Evolutionary conservation across 1,284 basidiomycete genomes (phyloP).

Genomic region (Trametes versicolor): DNA sequence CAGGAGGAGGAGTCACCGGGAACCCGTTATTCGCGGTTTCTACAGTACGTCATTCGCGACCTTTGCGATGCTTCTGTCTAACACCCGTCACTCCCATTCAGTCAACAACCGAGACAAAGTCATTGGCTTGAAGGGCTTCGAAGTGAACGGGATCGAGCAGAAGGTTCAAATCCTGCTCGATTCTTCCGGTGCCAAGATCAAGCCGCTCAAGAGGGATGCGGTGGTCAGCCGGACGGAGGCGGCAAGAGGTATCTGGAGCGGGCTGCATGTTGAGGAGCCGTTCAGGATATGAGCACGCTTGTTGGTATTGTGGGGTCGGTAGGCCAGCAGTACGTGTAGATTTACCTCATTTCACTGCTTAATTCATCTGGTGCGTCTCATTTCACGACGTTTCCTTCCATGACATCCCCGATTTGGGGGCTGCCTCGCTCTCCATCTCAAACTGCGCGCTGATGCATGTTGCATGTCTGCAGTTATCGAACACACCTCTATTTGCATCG

Average conservation of each 20-base stretch:
- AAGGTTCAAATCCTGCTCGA: slow-evolving; percentile 87
- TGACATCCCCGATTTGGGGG: too few relatives aligned
- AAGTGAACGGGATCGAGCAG: slow-evolving; percentile 75
- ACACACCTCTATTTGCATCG: too few relatives aligned
- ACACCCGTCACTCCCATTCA: slow-evolving; percentile 44
- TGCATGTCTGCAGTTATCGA: slow-evolving; percentile 19
- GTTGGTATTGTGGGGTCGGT: slow-evolving; percentile 7
- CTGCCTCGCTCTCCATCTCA: slow-evolving; percentile 8
- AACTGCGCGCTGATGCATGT: slow-evolving; percentile 23
- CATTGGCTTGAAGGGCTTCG: slow-evolving; percentile 74
- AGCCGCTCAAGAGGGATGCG: slow-evolving; percentile 72
- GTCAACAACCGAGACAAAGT: slow-evolving; percentile 87
- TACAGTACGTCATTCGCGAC: slow-evolving; percentile 60
- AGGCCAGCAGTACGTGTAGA: slow-evolving; percentile 31
- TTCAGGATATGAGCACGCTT: slow-evolving; percentile 52
- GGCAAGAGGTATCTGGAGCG: slow-evolving; percentile 87
- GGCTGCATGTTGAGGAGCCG: slow-evolving; percentile 71
- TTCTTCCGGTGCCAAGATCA: slow-evolving; percentile 86
- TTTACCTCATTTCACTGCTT: slow-evolving; percentile 28
- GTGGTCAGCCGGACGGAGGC: slow-evolving; percentile 84
- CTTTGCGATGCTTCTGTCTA: background rate
- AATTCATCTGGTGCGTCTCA: slow-evolving; percentile 31
- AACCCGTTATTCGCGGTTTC: slow-evolving; percentile 81
- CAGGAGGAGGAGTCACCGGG: slow-evolving; percentile 74
- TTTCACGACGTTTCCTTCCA: slow-evolving; percentile 8